These are phyloP conservation scores for Begonia loranthoides DNA, from an alignment of 306 rosid genomes.

Conservation along the genomic window DNA sequence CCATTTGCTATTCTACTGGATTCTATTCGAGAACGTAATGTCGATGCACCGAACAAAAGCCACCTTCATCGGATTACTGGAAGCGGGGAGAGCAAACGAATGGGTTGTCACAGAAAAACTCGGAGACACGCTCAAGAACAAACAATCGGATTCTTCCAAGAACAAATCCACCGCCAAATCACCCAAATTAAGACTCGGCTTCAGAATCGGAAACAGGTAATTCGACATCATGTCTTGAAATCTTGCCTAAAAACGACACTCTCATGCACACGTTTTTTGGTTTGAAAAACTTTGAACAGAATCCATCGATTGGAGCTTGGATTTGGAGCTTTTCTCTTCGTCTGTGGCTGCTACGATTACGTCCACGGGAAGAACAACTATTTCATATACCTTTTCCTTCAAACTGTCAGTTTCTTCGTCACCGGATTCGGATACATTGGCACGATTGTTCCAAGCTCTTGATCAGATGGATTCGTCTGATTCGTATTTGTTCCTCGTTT, in stretches of 20 bases:
- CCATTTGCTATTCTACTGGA: conserved; percentile 95
- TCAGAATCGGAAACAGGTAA: conserved; percentile 69
- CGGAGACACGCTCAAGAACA: conserved; percentile 66
- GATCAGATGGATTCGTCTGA: too few relatives aligned
- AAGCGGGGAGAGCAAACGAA: conserved; percentile 79
- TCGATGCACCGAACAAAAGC: conserved; percentile 98
- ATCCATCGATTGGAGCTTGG: conserved; percentile 77
- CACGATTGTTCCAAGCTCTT: conserved; percentile 71
- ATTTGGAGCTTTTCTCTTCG: conserved; percentile 75
- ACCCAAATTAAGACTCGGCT: conserved; percentile 29
- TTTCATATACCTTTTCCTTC: conserved; percentile 89
- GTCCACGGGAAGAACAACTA: conserved; percentile 87
- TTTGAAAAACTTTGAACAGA: conserved; percentile 24
- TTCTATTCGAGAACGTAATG: conserved; percentile 97
- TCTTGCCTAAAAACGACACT: background rate
- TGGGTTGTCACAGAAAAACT: conserved; percentile 99
- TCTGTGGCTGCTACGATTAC: conserved; percentile 93
- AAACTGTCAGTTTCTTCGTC: conserved; percentile 64
- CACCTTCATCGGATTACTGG: conserved; percentile 68
- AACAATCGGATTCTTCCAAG: conserved; percentile 64
- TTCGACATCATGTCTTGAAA: background rate
- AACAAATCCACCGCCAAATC: conserved; percentile 41
- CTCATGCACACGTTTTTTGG: too few relatives aligned
- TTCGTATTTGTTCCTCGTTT: too few relatives aligned
- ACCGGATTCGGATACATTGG: conserved; percentile 91